Evolutionary conservation across 306 rosid genomes (phyloP).

Genomic region (Begonia fuchsioides): DNA sequence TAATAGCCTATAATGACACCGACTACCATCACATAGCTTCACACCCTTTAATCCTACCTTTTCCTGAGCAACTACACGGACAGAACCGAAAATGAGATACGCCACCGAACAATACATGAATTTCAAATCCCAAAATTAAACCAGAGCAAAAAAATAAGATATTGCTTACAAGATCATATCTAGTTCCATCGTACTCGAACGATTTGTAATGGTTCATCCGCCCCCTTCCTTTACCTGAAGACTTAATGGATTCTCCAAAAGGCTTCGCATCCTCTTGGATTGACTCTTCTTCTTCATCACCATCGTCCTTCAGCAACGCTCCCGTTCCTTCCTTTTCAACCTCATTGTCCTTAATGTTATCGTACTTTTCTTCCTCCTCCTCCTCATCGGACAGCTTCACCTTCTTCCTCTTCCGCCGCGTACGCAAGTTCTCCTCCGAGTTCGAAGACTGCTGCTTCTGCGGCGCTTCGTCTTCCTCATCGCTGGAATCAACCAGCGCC

Average conservation of each 20-base stretch:
- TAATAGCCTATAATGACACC: too few species aligned
- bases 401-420: conserved; percentile 36
- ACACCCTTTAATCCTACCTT: too few species aligned
- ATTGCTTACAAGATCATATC: conserved; percentile 46
- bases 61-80: too few species aligned
- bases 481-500: conserved; percentile 56
- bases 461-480: conserved; percentile 51
- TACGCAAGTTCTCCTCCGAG: conserved; percentile 13
- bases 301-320: conserved; percentile 8
- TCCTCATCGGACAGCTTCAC: conserved; percentile 24
- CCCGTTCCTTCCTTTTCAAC: conserved; percentile 6
- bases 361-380: conserved; percentile 4
- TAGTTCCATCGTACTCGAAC: conserved; percentile 66
- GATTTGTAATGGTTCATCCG: conserved; percentile 49
- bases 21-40: too few species aligned
- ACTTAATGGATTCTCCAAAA: conserved; percentile 49
- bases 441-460: conserved; percentile 10
- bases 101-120: too few species aligned
- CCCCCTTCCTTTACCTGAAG: conserved; percentile 63
- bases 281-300: conserved; percentile 31
- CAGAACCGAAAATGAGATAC: too few species aligned
- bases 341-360: conserved; percentile 5
- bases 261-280: conserved; percentile 56
- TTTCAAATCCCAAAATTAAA: conserved; percentile 2
- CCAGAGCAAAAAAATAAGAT: background rate